Evolutionary conservation across 2,329 filamentous ascomycete genomes (phyloP).

Genomic region (Ceratocystis alfenasii): DNA sequence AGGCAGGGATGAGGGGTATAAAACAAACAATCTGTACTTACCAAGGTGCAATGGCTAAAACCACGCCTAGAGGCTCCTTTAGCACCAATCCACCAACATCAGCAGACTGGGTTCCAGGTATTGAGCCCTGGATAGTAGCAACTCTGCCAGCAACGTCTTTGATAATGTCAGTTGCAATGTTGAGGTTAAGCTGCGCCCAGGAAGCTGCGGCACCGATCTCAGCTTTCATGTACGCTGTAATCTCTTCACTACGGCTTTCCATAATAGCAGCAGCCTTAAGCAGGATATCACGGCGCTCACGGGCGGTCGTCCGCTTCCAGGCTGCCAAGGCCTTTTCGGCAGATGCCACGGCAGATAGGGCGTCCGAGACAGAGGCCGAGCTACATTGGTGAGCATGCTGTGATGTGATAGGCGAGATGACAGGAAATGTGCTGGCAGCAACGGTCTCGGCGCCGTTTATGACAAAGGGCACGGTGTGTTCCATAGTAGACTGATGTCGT

Average conservation of each 20-base stretch:
- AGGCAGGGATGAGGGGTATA: background rate
- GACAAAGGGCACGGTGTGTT: conserved; percentile 31
- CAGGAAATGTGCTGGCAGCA: conserved; percentile 40
- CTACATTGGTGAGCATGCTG: conserved; percentile 44
- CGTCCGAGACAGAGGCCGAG: conserved; percentile 45
- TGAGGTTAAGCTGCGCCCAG: conserved; percentile 36
- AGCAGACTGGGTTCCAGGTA: conserved; percentile 29
- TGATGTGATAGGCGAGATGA: conserved; percentile 44
- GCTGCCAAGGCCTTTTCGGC: conserved; percentile 56
- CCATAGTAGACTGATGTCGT: background rate
- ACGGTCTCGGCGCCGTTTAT: conserved; percentile 36
- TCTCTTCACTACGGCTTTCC: conserved; percentile 45
- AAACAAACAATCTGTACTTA: conserved; percentile 30
- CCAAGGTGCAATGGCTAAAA: conserved; percentile 73
- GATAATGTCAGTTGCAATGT: conserved; percentile 31
- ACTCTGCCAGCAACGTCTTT: conserved; percentile 36
- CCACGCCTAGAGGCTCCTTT: conserved; percentile 67
- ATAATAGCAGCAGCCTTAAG: conserved; percentile 56
- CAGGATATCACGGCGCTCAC: conserved; percentile 55
- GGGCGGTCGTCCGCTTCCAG: conserved; percentile 54
- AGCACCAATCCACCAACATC: conserved; percentile 46
- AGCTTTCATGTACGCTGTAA: conserved; percentile 44
- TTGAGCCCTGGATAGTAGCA: conserved; percentile 30
- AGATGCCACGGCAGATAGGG: conserved; percentile 39
- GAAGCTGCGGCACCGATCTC: conserved; percentile 35